phyloP scores from a whole-genome alignment of 768 basidiomycete species.

The Pisolithus sp. region DNA sequence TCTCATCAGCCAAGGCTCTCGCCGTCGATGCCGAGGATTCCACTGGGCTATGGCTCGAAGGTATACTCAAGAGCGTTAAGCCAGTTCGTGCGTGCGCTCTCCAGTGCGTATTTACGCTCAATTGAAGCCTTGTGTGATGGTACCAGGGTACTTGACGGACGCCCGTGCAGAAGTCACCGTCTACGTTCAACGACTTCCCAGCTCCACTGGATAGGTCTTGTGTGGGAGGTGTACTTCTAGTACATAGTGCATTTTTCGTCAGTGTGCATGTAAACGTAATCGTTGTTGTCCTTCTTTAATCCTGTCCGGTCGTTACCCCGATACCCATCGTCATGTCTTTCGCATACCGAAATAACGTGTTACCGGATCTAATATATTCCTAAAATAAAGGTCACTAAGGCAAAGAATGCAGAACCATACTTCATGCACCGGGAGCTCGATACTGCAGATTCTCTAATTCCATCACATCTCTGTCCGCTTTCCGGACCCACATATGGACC shows the following conservation, averaged over 20 bases:
- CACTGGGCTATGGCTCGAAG: not conserved
- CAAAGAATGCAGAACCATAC: not conserved
- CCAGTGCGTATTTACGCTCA: no score
- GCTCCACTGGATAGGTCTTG: not conserved
- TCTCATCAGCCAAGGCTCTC: not conserved
- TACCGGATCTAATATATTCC: no score
- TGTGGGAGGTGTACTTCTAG: not conserved
- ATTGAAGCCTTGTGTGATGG: no score
- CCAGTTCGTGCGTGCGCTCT: not conserved
- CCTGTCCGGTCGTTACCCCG: not conserved
- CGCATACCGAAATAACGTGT: not conserved
- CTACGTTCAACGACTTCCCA: not conserved
- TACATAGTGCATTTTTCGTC: no score
- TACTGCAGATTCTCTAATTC: slow-evolving; percentile 52
- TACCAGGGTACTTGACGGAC: not conserved
- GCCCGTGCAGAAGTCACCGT: not conserved
- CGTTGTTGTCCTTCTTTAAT: not conserved
- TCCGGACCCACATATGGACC: slow-evolving; percentile 38
- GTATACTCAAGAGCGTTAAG: not conserved
- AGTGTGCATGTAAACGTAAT: no score
- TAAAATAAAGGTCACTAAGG: no score
- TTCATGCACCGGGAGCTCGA: slow-evolving; percentile 46
- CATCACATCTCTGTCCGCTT: slow-evolving; percentile 41
- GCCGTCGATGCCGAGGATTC: not conserved
- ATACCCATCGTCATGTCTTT: not conserved